Evolutionary conservation across 192 early-diverging fungal species (phyloP), one percentile per base, ranked within the genome.

Genomic region (Haplosporangium gracile): DNA sequence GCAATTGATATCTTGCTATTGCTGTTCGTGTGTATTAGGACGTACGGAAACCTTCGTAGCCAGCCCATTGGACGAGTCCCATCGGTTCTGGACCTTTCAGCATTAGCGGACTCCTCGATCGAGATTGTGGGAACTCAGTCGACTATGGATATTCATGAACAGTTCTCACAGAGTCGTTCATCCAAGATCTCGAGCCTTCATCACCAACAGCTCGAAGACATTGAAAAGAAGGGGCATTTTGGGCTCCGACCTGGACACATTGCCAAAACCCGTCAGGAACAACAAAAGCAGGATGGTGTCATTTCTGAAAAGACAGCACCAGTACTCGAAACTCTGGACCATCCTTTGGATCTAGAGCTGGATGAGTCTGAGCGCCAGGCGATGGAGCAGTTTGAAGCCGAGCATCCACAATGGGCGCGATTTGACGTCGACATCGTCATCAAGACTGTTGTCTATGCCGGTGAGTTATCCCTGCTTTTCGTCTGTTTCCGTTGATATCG

Each of bases 371-470:
- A 86, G 32, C 70, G 79, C 22, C 71, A 55, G 15, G 84, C 84
- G 10, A 81, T 81, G 84, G 84, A 86, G 34, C 76, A 77, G n/a
- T 86, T 86, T 60, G 84, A 86, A 22, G 75, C 51, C 39, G 84
- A 86, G 72, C 78, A 86, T 78, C 84, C 84, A 22, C 49, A 79
- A n/a, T 86, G 84, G 84, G 84, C 79, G 43, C 84, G 90, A 6
- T 92, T 91, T 51, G 91, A 92, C 78, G 88, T 92, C 5, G 91
- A 92, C 69, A 92, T 92, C 76, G 91, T 92, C 32, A 92, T 90
- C 70, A 92, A 92, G 81, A 81, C 90, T 24, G 90, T 92, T 49
- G 91, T 92, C 38, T 92, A 92, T 82, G 91, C 90, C 42, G 91
- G 90, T 85, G 85, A 76, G 60, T 65, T 32, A n/a, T 32, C 11